Evolutionary conservation across 2,329 filamentous ascomycete genomes (phyloP).

Genomic region (Hirsutella minnesotensis): DNA sequence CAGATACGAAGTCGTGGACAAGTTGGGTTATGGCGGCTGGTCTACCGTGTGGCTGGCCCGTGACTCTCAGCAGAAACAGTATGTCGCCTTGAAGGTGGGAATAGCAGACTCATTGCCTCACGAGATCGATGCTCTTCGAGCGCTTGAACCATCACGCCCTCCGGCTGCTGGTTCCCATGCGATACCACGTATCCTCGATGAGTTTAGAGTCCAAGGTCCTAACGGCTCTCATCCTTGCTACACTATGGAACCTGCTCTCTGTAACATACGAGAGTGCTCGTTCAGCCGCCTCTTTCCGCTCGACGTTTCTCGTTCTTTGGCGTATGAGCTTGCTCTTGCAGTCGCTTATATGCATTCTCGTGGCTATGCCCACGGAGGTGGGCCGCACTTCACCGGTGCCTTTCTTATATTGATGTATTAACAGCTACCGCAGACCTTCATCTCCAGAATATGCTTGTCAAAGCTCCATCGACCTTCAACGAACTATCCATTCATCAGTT

Average conservation of each 20-base stretch:
- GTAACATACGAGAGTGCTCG: slow-evolving; percentile 10
- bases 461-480: slow-evolving; percentile 7
- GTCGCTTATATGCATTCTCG: slow-evolving; percentile 16
- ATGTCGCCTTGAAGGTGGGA: slow-evolving; percentile 20
- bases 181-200: slow-evolving; percentile 11
- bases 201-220: slow-evolving; percentile 13
- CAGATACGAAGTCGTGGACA: slow-evolving; percentile 15
- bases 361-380: slow-evolving; percentile 20
- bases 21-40: slow-evolving; percentile 15
- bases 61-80: slow-evolving; percentile 10
- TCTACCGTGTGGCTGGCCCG: slow-evolving; percentile 22
- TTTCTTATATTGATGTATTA: slow-evolving; percentile 5
- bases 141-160: neutral
- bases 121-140: slow-evolving; percentile 7
- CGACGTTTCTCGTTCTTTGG: slow-evolving; percentile 13
- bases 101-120: slow-evolving; percentile 10
- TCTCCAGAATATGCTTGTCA: slow-evolving; percentile 18
- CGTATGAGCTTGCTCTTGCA: slow-evolving; percentile 15
- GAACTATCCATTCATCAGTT: neutral
- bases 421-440: neutral
- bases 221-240: slow-evolving; percentile 18
- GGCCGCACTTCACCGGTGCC: neutral
- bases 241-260: slow-evolving; percentile 12
- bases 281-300: slow-evolving; percentile 13
- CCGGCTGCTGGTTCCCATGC: neutral